Evolutionary conservation across 176 grass and related monocot species (phyloP), one percentile per base, ranked within the genome.

Genomic region (Paspalum vaginatum): DNA sequence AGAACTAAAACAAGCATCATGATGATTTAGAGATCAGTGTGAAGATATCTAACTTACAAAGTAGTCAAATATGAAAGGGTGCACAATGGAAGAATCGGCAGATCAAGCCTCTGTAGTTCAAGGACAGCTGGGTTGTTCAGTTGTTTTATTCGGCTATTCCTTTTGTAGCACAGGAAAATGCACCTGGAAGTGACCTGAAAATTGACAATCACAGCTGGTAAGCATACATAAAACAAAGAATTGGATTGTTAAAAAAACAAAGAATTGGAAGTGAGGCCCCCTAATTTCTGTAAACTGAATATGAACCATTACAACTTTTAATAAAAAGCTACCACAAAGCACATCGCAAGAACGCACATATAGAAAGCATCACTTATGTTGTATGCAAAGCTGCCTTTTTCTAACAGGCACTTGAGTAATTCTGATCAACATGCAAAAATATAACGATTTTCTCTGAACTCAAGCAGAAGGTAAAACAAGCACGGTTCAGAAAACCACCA

Each of bases 11-110:
- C 40, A 50, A 78, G 47, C 11, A 65, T 39, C 62, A 64, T 39
- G 17, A 11, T 61, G 17, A 11, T 61, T 65, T 53, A 2, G 47
- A 39, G 11, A 47, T 2, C 6, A 37, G 27, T 16, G 47, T 66
- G 51, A 52, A 68, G 57, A 65, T 51, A 43, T 89, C n/a, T 13
- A 42, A 89, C 72, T 72, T 72, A 77, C 82, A 57, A 71, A 70
- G 27, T n/a, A 68, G 20, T 65, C 18, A 32, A 43, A 74, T 88
- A 63, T 50, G 61, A 66, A 83, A 57, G 60, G 68, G 26, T 85
- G 26, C 44, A 53, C 46, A 60, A 50, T 71, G 58, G 7, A 73
- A 66, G 79, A 79, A 75, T 85, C 57, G 48, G 24, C 42, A 42
- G 54, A 69, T 18, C 32, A 79, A 37, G 79, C 42, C 42, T 75